Percentiles rank a stretch among this genome's conserved stretches.
Evolutionary conservation across 2,329 filamentous ascomycete species (phyloP).

Genomic region (Onygena corvina): DNA sequence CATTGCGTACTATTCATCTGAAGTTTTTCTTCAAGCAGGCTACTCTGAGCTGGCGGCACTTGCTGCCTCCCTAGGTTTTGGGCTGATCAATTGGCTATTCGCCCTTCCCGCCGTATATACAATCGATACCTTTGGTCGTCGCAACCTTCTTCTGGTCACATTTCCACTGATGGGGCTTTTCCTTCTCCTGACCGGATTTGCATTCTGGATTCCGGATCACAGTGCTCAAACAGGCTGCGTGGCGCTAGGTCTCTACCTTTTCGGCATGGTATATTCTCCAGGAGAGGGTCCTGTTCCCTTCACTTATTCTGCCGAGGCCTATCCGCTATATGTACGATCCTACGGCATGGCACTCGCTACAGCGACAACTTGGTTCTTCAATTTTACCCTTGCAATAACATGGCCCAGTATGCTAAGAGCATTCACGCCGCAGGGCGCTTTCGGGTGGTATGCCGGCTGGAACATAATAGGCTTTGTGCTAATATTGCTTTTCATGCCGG

Average conservation of each 20-base stretch:
- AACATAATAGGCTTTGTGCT: constrained; percentile 36
- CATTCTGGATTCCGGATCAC: constrained; percentile 39
- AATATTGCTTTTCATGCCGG: constrained; percentile 33
- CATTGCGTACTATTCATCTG: constrained; percentile 49
- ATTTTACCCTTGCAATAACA: constrained; percentile 42
- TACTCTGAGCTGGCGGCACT: constrained; percentile 42
- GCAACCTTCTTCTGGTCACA: constrained; percentile 51
- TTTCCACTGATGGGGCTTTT: constrained; percentile 52
- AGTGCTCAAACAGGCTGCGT: constrained; percentile 31
- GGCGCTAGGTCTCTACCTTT: constrained; percentile 35
- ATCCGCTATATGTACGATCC: constrained; percentile 51
- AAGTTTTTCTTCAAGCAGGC: constrained; percentile 46
- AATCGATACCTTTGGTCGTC: constrained; percentile 56
- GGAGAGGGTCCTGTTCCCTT: constrained; percentile 55
- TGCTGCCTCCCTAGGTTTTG: constrained; percentile 47
- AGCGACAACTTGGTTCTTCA: constrained; percentile 50
- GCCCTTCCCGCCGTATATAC: constrained; percentile 53
- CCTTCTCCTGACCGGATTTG: constrained; percentile 43
- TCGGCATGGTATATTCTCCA: constrained; percentile 39
- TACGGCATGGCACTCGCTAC: constrained; percentile 53
- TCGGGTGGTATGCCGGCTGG: constrained; percentile 40
- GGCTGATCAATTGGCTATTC: constrained; percentile 54
- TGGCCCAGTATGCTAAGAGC: constrained; percentile 41
- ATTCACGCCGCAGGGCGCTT: constrained; percentile 42
- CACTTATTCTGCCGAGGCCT: constrained; percentile 56